Evolutionary conservation across 78 protist genomes (phyloP).

Genomic region (Dictyostelium firmibasis): DNA sequence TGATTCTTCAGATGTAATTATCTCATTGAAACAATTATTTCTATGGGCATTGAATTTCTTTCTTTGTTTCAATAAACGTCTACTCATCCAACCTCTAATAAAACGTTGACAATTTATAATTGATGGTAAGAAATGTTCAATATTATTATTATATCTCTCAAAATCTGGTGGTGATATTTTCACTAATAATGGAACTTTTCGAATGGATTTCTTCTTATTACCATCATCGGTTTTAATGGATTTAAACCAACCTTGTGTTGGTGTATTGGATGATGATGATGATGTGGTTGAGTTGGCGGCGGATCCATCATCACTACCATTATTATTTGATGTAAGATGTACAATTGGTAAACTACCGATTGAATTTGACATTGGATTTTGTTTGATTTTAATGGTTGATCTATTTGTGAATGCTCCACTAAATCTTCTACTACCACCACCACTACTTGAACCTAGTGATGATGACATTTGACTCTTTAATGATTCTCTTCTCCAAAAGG

Average conservation of each 20-base stretch:
- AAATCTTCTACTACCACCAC: background rate
- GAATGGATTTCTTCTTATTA: slow-evolving; percentile 1
- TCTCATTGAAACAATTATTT: slow-evolving; percentile 49
- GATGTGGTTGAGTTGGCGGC: no score
- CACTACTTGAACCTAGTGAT: background rate
- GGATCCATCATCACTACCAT: background rate
- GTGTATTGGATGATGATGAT: background rate
- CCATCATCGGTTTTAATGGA: background rate
- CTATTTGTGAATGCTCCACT: background rate
- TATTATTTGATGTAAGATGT: background rate
- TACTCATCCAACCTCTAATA: slow-evolving; percentile 7
- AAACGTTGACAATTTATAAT: slow-evolving; percentile 4
- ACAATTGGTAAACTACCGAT: slow-evolving; percentile 7
- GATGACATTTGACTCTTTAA: background rate
- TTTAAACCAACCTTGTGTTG: slow-evolving; percentile 38
- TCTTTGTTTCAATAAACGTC: background rate
- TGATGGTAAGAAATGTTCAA: background rate
- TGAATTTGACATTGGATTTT: background rate
- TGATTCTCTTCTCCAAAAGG: background rate
- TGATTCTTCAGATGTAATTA: slow-evolving; percentile 32
- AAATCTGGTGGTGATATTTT: slow-evolving; percentile 10
- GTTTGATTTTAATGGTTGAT: background rate
- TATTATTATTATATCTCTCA: slow-evolving; percentile 32
- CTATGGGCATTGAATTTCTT: slow-evolving; percentile 46
- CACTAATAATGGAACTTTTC: background rate